A percentile compares a stretch with the other conserved stretches of the same genome.
Evolutionary conservation across 805 yeast genomes (phyloP).

Genomic region (Nakazawaea holstii): DNA sequence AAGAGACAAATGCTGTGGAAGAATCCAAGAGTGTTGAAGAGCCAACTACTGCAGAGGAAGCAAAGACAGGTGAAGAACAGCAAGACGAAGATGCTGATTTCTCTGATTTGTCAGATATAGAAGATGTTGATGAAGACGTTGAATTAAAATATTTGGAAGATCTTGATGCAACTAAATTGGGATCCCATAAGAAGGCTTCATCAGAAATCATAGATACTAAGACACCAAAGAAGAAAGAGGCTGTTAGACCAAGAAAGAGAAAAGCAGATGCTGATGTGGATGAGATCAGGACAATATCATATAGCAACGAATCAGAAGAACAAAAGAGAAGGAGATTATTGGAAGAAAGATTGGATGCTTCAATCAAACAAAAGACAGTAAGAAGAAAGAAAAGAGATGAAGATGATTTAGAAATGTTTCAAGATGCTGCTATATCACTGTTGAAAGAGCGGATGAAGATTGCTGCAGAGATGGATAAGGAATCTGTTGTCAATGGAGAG

Average conservation of each 20-base stretch:
- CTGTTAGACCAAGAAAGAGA: constrained; percentile 15
- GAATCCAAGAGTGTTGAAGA: constrained; percentile 3
- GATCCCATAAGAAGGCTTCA: constrained; percentile 24
- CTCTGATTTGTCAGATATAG: constrained; percentile 32
- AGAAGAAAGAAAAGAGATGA: constrained; percentile 71
- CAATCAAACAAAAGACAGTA: constrained; percentile 59
- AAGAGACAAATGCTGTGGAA: neutral
- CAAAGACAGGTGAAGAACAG: constrained; percentile 10
- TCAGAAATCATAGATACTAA: no score
- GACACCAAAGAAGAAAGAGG: constrained; percentile 11
- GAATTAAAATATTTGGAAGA: constrained; percentile 27
- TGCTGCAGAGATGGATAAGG: constrained; percentile 72
- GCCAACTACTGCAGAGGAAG: constrained; percentile 9
- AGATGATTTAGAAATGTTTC: constrained; percentile 91
- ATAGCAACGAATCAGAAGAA: constrained; percentile 22
- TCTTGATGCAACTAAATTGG: constrained; percentile 27
- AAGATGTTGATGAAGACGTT: constrained; percentile 21
- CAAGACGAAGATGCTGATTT: constrained; percentile 18
- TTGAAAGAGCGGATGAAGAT: constrained; percentile 86
- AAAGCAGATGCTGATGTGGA: constrained; percentile 17
- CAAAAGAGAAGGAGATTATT: constrained; percentile 62
- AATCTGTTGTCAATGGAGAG: constrained; percentile 49
- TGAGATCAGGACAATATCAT: constrained; percentile 18
- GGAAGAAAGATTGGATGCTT: constrained; percentile 76
- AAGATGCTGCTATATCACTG: constrained; percentile 81